Evolutionary conservation across 768 basidiomycete species (phyloP), one percentile per base, ranked within the genome.

Genomic region (Cyclocybe cylindracea): DNA sequence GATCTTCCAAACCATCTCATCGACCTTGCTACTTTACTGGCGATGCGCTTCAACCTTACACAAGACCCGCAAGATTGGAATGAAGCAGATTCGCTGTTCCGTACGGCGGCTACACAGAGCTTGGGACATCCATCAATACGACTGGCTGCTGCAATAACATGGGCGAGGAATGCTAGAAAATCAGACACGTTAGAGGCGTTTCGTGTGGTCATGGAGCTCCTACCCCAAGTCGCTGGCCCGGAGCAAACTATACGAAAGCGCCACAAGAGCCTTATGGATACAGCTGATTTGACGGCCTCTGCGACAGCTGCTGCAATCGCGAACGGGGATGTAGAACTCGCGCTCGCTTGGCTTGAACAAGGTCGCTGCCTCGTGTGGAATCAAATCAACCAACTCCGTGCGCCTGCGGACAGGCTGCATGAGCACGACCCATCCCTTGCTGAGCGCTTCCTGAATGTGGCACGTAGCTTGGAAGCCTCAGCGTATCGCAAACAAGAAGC

Each of bases 311-410:
- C 18, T 6, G 13, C n/a, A 10, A 35, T 50, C 11, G 19, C 13
- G 16, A 38, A 50, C 19, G 31, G 9, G 44, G 51, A 14, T 46
- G 33, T 5, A n/a, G 6, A 18, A 34, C 47, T n/a, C n/a, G 63
- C 63, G 3, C 29, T 67, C 4, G 59, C 64, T 41, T 60, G 62
- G 53, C 44, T 64, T 31, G 66, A 67, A 38, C 66, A 66, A 35
- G 66, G 66, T 1, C 61, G 62, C 4, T 55, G 56, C 10, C 46
- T 63, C 6, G 53, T 60, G 2, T 66, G 66, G 65, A 54, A 48
- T 10, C 60, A 66, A 35, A 14, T 63, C 3, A 44, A 55, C 9
- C 42, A 55, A 10, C 60, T 66, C n/a, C 59, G 61, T 3, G 61
- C 66, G 1, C 54, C 66, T 5, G n/a, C 63, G 3, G 63, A 66